Evolutionary conservation across 345 rosid genomes (phyloP).

Genomic region (Leavenworthia alabamica): DNA sequence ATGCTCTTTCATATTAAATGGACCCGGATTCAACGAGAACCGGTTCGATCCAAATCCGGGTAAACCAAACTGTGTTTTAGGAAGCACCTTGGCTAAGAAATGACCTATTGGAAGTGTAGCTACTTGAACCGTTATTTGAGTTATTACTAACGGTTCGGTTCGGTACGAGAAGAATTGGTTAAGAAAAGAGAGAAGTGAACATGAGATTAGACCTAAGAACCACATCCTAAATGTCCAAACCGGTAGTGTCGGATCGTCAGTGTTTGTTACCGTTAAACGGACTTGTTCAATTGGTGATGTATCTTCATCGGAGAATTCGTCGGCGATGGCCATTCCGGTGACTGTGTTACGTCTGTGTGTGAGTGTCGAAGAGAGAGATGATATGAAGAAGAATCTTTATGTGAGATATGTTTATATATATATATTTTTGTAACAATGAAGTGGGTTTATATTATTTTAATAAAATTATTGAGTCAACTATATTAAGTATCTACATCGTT

Average conservation of each 20-base stretch:
- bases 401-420: background rate
- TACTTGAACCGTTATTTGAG: slow-evolving; percentile 75
- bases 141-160: slow-evolving; percentile 70
- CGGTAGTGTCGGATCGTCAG: slow-evolving; percentile 70
- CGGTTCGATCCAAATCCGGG: slow-evolving; percentile 48
- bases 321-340: slow-evolving; percentile 22
- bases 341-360: slow-evolving; percentile 2
- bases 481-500: background rate
- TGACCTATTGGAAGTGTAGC: slow-evolving; percentile 73
- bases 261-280: slow-evolving; percentile 63
- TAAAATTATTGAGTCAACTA: slow-evolving; percentile 7
- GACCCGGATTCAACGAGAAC: slow-evolving; percentile 73
- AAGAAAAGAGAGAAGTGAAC: slow-evolving; percentile 64
- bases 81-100: slow-evolving; percentile 59
- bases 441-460: background rate
- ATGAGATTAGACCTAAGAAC: slow-evolving; percentile 63
- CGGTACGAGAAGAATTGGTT: slow-evolving; percentile 82
- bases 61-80: slow-evolving; percentile 47
- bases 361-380: background rate
- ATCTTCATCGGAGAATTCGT: slow-evolving; percentile 39
- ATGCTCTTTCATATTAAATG: slow-evolving; percentile 83
- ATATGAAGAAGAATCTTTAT: slow-evolving; percentile 8
- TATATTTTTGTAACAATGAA: background rate
- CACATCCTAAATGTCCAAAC: slow-evolving; percentile 94
- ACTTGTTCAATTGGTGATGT: slow-evolving; percentile 72